A percentile compares a stretch with the other conserved stretches of the same genome.
phyloP scores from a whole-genome alignment of 2,329 filamentous ascomycete species.

The Monilinia aucupariae region DNA sequence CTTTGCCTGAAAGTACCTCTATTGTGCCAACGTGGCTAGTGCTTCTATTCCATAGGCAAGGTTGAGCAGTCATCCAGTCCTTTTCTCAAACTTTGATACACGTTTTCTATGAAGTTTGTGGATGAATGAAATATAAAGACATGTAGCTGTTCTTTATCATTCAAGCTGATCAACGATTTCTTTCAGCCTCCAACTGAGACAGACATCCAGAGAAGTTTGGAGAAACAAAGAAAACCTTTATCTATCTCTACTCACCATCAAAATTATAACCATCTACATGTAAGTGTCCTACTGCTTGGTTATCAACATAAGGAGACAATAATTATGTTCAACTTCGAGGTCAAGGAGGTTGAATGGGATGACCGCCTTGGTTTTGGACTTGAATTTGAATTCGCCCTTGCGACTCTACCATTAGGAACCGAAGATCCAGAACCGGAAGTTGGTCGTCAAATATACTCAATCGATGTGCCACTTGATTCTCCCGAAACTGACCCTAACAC shows the following conservation, averaged over 20 bases:
- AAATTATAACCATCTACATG: background rate
- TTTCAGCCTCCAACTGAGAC: background rate
- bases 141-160: background rate
- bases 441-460: constrained; percentile 9
- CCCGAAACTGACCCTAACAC: background rate
- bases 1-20: background rate
- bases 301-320: background rate
- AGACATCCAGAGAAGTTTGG: background rate
- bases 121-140: background rate
- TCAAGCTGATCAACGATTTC: background rate
- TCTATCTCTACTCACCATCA: background rate
- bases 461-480: background rate
- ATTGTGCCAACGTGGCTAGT: background rate
- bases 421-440: constrained; percentile 18
- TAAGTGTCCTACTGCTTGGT: background rate
- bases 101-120: background rate
- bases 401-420: constrained; percentile 3
- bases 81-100: background rate
- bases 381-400: constrained; percentile 26
- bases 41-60: background rate
- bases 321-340: constrained; percentile 4
- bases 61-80: background rate
- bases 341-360: background rate
- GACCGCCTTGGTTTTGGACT: constrained; percentile 26
- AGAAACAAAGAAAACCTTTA: background rate